Base-by-base conservation (phyloP, 2,329 filamentous ascomycete genomes). In the Aspergillus sp. region DNA sequence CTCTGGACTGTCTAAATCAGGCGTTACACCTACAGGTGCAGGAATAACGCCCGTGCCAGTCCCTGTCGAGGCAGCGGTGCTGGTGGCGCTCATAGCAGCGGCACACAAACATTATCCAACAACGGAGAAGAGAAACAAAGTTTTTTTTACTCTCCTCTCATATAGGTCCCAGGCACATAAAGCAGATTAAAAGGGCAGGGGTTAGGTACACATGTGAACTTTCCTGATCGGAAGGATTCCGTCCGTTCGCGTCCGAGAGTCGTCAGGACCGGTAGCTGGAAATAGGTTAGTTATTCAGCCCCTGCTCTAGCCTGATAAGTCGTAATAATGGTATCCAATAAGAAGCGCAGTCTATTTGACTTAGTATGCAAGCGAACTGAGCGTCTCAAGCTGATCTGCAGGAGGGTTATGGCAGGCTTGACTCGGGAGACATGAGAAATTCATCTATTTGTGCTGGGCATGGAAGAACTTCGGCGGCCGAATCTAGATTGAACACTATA, bases 1-100 rank as follows among this genome's bases (percentile, higher is more conserved):
- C 4, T 39, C 10, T 3, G 53, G 53, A 12, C 23, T 17, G 9
- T 23, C 15, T 7, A 55, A 47, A 15, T 55, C 39, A 1, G 53
- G 53, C 23, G 41, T 32, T 5, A 55, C 41, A 2, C 53, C 53
- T 1, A 28, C 23, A 9, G 53, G 53, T 21, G 53, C 15, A 21
- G 53, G n/a, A 6, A 47, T 47, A 9, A 47, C 39, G n/a, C 53
- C 53, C n/a, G 41, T 55, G 13, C 25, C 39, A 19, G 25, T 55
- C 9, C 32, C 39, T 23, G 45, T 49, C 13, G 7, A 23, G 23
- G 23, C 23, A n/a, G 45, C 45, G 13, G 45, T 25, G 45, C 21
- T 28, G 45, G 45, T 49, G 21, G 25, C 25, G 25, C n/a, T 50
- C 54, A 57, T 60, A 43, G 49, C 58, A 54, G 39, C 32, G 12